Evolutionary conservation across 225 moss, liverwort and hornwort genomes (phyloP).

Genomic region (Straminergon stramineum): DNA sequence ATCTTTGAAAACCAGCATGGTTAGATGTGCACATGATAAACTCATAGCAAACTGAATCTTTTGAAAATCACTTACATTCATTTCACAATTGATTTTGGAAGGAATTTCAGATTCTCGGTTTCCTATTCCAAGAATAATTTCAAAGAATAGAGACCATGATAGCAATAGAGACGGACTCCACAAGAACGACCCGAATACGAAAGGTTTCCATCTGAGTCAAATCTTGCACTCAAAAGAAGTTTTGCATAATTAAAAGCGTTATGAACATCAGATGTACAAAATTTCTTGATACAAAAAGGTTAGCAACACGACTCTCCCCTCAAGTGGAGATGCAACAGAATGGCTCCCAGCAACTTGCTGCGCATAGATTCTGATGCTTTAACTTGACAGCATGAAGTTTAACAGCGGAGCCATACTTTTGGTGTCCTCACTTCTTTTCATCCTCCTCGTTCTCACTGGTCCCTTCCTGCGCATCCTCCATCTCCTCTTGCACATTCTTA

Average conservation of each 20-base stretch:
- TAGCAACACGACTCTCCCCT: background rate
- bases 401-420: background rate
- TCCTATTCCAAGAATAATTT: background rate
- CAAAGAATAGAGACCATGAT: background rate
- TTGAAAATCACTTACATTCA: background rate
- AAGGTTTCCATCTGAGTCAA: background rate
- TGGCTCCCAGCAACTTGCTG: background rate
- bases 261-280: background rate
- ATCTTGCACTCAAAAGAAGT: background rate
- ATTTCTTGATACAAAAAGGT: background rate
- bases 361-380: background rate
- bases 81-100: background rate
- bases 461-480: background rate
- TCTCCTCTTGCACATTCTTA: conserved; percentile 17
- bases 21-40: background rate
- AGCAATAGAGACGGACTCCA: background rate
- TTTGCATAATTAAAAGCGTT: background rate
- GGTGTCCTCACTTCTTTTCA: background rate
- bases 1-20: too few relatives aligned
- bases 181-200: background rate
- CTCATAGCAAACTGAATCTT: background rate
- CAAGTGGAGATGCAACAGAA: background rate
- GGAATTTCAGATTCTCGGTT: background rate
- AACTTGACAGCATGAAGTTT: background rate
- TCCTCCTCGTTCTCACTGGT: conserved; percentile 17